Evolutionary conservation across 139 green algal genomes (phyloP), one percentile per base, ranked within the genome.

Genomic region (Volvox africanus): DNA sequence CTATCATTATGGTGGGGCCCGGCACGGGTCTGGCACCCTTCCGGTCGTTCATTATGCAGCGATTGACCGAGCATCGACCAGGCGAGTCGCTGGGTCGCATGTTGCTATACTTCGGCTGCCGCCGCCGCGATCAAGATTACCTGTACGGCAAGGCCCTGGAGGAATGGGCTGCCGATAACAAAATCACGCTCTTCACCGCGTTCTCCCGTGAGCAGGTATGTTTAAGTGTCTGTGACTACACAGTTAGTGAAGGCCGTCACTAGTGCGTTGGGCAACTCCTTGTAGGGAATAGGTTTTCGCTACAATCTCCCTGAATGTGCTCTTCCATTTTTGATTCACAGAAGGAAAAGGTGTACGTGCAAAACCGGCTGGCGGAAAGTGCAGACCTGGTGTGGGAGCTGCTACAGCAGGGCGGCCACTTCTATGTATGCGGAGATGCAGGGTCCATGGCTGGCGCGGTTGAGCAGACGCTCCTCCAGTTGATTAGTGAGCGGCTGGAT

Each of bases 371-470:
- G 89, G 50, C 75, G n/a, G 94, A 98, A 91, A 80, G 44, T 2
- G 95, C 77, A 13, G 91, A 91, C 13, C 82, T 77, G 14, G 95
- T 99, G 75, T 98, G 96, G 97, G 14, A 91, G 32, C 90, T 98
- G 94, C 92, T 99, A 87, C 30, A 94, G 32, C 61, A 97, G 71
- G 67, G 88, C 13, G 95, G 93, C 0, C 96, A 98, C 91, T 97
- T 99, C 88, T 99, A 99, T 91, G 96, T 99, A 67, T 99, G 97
- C 86, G 97, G 97, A 30, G 97, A 99, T 83, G 97, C 96, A 3
- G 79, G 87, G 24, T 84, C 88, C 87, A 99, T 99, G 97, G 97
- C 97, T 19, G 93, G 93, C 0, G 92, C 94, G 22, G 95, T 97
- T 61, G 89, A 96, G 88, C n/a, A 82, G 30, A 88, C 80, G 86